phyloP scores from a whole-genome alignment of 257 asterid species.

The Solanum medicagineum region DNA sequence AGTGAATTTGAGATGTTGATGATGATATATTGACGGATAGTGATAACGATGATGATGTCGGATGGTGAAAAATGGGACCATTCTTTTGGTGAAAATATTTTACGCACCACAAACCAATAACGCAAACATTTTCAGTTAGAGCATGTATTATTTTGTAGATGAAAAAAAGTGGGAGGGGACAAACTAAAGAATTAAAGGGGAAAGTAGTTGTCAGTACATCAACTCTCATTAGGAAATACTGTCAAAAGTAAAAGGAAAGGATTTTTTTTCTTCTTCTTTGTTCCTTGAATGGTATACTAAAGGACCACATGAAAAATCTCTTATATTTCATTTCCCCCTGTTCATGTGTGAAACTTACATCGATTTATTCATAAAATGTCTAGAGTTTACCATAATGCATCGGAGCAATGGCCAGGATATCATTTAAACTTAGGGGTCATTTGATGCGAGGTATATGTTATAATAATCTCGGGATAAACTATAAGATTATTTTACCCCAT shows the following conservation, averaged over 20 bases:
- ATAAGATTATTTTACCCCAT: too few relatives aligned
- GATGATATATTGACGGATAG: neutral
- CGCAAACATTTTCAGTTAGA: neutral
- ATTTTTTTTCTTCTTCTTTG: neutral
- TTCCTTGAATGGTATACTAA: neutral
- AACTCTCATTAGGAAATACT: neutral
- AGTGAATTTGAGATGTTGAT: neutral
- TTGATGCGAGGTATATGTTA: too few relatives aligned
- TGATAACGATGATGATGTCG: neutral
- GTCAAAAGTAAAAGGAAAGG: neutral
- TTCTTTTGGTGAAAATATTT: neutral
- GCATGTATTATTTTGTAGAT: neutral
- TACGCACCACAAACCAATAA: neutral
- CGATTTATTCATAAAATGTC: neutral
- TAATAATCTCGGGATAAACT: too few relatives aligned
- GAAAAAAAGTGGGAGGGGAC: neutral
- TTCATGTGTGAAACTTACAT: neutral
- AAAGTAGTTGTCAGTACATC: neutral
- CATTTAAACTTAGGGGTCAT: too few relatives aligned
- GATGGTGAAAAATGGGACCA: neutral
- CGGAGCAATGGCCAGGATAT: too few relatives aligned
- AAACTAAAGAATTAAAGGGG: neutral
- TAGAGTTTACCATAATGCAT: neutral
- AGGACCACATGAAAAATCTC: neutral
- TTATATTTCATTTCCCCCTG: neutral